Percentiles rank a stretch among this genome's conserved stretches.
These are phyloP conservation scores for Acanthamoeba triangularis DNA, from an alignment of 208 protist genomes.

Conservation along the genomic window DNA sequence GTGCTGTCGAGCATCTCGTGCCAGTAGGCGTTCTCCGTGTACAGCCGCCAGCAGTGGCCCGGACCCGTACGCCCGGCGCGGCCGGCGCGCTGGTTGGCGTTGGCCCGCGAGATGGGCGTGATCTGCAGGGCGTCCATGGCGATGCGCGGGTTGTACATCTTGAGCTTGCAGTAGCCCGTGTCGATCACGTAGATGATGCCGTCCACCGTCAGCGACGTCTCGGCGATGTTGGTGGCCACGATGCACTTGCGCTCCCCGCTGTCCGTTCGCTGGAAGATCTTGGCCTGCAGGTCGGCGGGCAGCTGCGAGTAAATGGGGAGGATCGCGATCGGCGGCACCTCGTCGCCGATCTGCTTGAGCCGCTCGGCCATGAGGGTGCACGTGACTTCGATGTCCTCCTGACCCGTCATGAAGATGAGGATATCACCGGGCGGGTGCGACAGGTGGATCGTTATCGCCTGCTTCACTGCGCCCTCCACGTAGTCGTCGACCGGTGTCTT, in stretches of 20 bases:
- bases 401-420: conserved; percentile 99
- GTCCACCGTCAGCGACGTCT: conserved; percentile 99
- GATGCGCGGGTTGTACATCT: conserved; percentile 96
- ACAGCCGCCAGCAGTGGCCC: conserved; percentile 96
- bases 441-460: conserved; percentile 95
- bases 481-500: conserved; percentile 97
- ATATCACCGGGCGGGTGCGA: conserved; percentile 98
- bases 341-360: conserved; percentile 83
- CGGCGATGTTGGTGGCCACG: conserved; percentile 99
- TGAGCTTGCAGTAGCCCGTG: conserved; percentile 99
- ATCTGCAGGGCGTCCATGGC: conserved; percentile 98
- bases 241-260: conserved; percentile 97
- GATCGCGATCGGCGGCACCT: conserved; percentile 89
- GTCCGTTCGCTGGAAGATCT: conserved; percentile 92
- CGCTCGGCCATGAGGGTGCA: conserved; percentile 86
- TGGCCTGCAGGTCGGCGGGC: conserved; percentile 92
- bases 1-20: conserved; percentile 94
- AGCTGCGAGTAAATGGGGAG: conserved; percentile 97
- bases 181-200: conserved; percentile 97
- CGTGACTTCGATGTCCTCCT: conserved; percentile 98
- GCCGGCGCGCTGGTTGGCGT: conserved; percentile 98
- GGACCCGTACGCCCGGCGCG: conserved; percentile 97
- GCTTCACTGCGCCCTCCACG: conserved; percentile 97
- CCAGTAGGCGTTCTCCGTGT: conserved; percentile 95
- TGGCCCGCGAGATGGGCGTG: conserved; percentile 97